phyloP scores from a whole-genome alignment of 2,329 filamentous ascomycete species.

The Uncinocarpus reesii region DNA sequence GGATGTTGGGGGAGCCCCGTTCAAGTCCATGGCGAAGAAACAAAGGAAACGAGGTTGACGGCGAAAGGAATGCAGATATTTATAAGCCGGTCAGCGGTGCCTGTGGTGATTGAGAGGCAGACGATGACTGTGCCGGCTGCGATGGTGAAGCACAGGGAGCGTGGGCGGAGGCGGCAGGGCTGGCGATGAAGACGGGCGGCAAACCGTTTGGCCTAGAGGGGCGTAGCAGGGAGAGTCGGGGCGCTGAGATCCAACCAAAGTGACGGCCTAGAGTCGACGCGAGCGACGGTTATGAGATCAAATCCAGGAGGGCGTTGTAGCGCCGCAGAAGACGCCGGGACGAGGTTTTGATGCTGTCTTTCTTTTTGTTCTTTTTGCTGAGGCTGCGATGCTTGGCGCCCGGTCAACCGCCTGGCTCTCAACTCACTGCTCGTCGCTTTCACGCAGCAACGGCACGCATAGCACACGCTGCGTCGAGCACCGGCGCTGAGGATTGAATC shows the following conservation, averaged over 20 bases:
- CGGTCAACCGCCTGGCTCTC: too few relatives aligned
- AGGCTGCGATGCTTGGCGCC: too few relatives aligned
- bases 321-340: neutral
- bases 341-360: too few relatives aligned
- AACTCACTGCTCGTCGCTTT: too few relatives aligned
- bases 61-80: neutral
- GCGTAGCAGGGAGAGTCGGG: neutral
- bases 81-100: neutral
- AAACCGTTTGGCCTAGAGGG: neutral
- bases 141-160: neutral
- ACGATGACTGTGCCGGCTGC: neutral
- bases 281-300: neutral
- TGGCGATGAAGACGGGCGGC: neutral
- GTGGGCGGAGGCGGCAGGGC: neutral
- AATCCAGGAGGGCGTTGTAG: neutral
- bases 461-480: too few relatives aligned
- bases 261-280: neutral
- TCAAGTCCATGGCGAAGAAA: slow-evolving; percentile 37
- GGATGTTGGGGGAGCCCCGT: slow-evolving; percentile 28
- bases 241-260: neutral
- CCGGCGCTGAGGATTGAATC: too few relatives aligned
- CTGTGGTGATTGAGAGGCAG: neutral
- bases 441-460: too few relatives aligned
- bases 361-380: too few relatives aligned
- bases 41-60: neutral